Conservation (phyloP, 257 asterid genomes). For the Craterostigma plantagineum region DNA sequence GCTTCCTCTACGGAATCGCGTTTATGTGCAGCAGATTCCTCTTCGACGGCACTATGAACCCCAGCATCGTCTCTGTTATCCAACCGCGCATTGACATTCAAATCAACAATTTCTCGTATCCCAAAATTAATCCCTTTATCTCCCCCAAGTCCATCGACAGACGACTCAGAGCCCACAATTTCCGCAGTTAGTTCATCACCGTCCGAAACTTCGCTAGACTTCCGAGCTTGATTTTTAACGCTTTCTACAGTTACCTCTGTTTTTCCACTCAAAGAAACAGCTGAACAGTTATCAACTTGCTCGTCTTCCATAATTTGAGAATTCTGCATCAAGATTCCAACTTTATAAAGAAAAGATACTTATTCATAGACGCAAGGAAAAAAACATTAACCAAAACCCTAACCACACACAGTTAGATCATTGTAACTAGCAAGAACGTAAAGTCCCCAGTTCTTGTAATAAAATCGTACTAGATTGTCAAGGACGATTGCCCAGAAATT, state of each 20-base stretch:
- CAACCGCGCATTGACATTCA: conserved; percentile 12
- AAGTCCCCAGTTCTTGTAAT: too few species aligned
- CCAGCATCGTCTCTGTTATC: conserved; percentile 10
- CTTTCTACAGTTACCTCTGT: conserved; percentile 17
- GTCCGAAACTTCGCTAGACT: too few species aligned
- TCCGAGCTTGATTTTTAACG: conserved; percentile 23
- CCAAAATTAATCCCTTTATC: conserved; percentile 16
- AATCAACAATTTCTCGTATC: conserved; percentile 15
- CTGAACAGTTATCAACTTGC: conserved; percentile 30
- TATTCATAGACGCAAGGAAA: too few species aligned
- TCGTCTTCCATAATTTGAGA: conserved; percentile 31
- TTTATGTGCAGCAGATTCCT: too few species aligned
- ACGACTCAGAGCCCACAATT: conserved; percentile 69
- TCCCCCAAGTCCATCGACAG: conserved; percentile 56
- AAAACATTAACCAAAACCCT: too few species aligned
- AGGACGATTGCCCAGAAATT: too few species aligned
- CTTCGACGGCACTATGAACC: too few species aligned
- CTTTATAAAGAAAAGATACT: not conserved
- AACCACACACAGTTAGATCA: too few species aligned
- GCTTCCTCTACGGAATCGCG: too few species aligned
- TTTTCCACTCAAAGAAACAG: conserved; percentile 16
- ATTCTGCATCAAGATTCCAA: conserved; percentile 20
- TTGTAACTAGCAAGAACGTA: too few species aligned
- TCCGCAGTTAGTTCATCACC: conserved; percentile 71
- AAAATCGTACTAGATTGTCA: too few species aligned